Evolutionary conservation across 345 rosid species (phyloP).

Genomic region (Boechera stricta): DNA sequence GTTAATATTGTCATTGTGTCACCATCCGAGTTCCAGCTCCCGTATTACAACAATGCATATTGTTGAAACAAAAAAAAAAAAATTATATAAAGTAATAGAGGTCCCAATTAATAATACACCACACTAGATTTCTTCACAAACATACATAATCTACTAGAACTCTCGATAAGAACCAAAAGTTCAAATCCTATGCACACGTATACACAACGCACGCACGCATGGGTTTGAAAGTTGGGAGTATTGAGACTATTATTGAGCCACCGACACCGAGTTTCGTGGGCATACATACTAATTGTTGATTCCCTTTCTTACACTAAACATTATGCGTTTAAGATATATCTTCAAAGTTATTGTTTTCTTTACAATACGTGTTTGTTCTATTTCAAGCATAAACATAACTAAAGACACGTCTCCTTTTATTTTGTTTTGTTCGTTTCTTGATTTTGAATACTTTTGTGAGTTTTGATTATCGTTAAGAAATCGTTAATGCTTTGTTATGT

Average conservation of each 20-base stretch:
- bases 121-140: neutral
- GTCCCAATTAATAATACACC: neutral
- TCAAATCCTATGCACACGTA: slow-evolving; percentile 33
- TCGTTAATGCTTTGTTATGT: neutral
- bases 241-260: slow-evolving; percentile 1
- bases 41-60: too few species aligned
- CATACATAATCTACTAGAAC: neutral
- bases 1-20: too few species aligned
- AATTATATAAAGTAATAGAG: neutral
- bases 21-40: too few species aligned
- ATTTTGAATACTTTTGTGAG: slow-evolving; percentile 9
- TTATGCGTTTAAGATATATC: neutral
- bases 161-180: neutral
- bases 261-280: slow-evolving; percentile 24
- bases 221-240: neutral
- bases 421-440: slow-evolving; percentile 2
- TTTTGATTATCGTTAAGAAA: neutral
- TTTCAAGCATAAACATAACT: neutral
- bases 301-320: neutral
- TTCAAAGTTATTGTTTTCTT: slow-evolving; percentile 21
- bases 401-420: neutral
- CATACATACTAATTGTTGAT: slow-evolving; percentile 7
- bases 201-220: slow-evolving; percentile 15
- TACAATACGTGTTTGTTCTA: slow-evolving; percentile 8
- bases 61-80: too few species aligned